phyloP scores from a whole-genome alignment of 1,139 yeast species.

The Tardiomyces depauwii region DNA sequence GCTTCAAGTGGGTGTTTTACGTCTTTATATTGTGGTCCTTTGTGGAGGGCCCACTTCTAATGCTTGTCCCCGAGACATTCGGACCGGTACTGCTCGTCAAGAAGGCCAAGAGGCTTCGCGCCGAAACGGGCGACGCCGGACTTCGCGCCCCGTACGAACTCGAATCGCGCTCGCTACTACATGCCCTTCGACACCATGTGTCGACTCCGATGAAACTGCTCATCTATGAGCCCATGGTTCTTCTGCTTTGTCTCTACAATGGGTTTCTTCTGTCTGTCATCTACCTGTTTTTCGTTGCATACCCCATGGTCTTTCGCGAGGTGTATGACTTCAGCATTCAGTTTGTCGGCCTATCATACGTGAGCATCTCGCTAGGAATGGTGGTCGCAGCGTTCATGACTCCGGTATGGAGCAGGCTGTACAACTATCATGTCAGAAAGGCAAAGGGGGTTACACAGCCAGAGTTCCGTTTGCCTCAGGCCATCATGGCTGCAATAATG shows the following conservation, averaged over 20 bases:
- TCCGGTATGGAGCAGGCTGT: conserved; percentile 20
- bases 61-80: conserved; percentile 39
- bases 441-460: conserved; percentile 36
- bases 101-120: conserved; percentile 40
- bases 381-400: conserved; percentile 12
- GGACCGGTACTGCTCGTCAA: conserved; percentile 29
- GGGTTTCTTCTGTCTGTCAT: conserved; percentile 50
- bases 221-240: conserved; percentile 50
- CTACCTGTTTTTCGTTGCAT: conserved; percentile 51
- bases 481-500: conserved; percentile 55
- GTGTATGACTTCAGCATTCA: conserved; percentile 28
- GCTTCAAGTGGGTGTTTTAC: conserved; percentile 53
- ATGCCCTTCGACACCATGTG: conserved; percentile 22
- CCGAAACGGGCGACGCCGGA: conserved; percentile 26
- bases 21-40: conserved; percentile 40
- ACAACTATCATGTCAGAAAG: conserved; percentile 16
- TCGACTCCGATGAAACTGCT: conserved; percentile 46
- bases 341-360: conserved; percentile 33
- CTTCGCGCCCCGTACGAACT: conserved; percentile 37
- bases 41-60: conserved; percentile 24
- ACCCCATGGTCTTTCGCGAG: conserved; percentile 45
- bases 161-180: conserved; percentile 14
- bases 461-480: conserved; percentile 66
- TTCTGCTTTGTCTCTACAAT: conserved; percentile 47
- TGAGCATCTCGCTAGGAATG: conserved; percentile 41